Evolutionary conservation across 257 asterid species (phyloP).

Genomic region (Solanum bukasovii): DNA sequence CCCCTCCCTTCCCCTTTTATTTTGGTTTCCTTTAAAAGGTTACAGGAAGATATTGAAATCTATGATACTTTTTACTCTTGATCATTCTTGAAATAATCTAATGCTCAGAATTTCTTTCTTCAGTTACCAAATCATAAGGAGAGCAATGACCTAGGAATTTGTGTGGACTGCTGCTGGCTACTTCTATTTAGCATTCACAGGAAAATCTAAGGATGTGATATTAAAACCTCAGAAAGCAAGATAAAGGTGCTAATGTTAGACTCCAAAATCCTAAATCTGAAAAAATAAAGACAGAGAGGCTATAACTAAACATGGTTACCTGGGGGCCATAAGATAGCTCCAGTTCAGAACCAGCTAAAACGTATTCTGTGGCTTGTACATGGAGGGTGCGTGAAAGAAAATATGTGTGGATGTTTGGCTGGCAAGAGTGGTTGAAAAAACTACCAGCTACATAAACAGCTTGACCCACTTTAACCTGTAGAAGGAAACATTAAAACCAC

Average conservation of each 20-base stretch:
- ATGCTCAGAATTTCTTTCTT: neutral
- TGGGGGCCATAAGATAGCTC: constrained; percentile 93
- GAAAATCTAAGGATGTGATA: neutral
- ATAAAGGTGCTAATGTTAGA: neutral
- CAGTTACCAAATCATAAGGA: neutral
- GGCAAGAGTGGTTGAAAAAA: constrained; percentile 91
- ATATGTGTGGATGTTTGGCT: constrained; percentile 72
- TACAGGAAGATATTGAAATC: neutral
- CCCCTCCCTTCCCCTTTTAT: neutral
- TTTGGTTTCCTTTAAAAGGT: neutral
- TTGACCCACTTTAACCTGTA: constrained; percentile 85
- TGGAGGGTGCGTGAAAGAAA: constrained; percentile 77
- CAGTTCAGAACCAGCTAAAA: constrained; percentile 52
- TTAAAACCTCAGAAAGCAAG: neutral
- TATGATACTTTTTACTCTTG: neutral
- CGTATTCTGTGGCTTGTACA: constrained; percentile 62
- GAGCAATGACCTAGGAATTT: neutral
- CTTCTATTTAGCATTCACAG: neutral
- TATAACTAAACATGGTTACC: constrained; percentile 12
- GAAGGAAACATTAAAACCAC: constrained; percentile 3
- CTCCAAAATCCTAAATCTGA: neutral
- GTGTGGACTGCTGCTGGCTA: neutral
- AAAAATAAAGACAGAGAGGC: neutral
- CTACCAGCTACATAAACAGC: constrained; percentile 77
- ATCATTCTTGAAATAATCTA: neutral